Base-by-base conservation (phyloP, 2,329 filamentous ascomycete genomes). In the Escovopsis weberi region DNA sequence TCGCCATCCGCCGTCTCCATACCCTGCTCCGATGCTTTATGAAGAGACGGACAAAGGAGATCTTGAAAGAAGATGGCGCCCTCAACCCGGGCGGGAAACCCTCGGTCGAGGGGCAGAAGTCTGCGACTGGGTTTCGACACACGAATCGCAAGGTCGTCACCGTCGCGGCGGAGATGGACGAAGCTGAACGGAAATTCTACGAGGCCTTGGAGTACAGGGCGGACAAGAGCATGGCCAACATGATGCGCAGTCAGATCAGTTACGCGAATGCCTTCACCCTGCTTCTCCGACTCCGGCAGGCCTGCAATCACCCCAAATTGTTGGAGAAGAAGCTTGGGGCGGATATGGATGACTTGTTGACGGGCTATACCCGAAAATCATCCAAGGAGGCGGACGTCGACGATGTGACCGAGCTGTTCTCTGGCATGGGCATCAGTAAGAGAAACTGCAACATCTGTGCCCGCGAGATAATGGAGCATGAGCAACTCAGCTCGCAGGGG, bases 41-140 rank as follows among this genome's bases (percentile, higher is more conserved):
- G 91, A 94, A 96, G 67, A 80, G 91, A n/a, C 79, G 91, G 36
- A 96, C 88, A 8, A 98, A 98, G 62, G 87, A 94, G 19, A 85
- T 98, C n/a, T 66, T 98, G 47, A 94, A 91, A 62, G 74, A 86
- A 52, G 85, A 85, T 10, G 85, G 85, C 10, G 85, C 85, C 1
- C 66, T 93, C 15, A 83, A 84, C 46, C 80, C 83, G 26, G 84
- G 84, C 33, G 79, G 82, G 41, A 84, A 85, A 56, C 67, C 64
- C 26, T 61, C 57, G 0, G 61, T 62, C 4, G 67, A 73, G 39
- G 76, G 74, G 12, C 61, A 64, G 43, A 57, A 59, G 5, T 71
- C 70, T 6, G 73, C 74, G 1, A 74, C 76, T 1, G 80, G 79
- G 1, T 95, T 98, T 68, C 85, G 87, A 59, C 89, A 96, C 46